Evolutionary conservation across 2,329 filamentous ascomycete genomes (phyloP).

Genomic region (Penicillium brasilianum): DNA sequence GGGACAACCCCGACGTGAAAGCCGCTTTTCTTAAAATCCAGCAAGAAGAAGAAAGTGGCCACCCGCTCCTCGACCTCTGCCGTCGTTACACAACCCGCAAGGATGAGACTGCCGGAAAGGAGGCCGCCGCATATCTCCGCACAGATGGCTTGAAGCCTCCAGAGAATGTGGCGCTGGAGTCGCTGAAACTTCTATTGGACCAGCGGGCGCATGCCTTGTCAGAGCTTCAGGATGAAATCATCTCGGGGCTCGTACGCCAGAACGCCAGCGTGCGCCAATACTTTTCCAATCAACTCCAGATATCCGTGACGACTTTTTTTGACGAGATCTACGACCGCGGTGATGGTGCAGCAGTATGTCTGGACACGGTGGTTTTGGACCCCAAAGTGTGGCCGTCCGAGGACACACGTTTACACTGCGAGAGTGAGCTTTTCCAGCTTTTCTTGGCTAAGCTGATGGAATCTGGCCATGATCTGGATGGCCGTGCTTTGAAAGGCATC

Average conservation of each 20-base stretch:
- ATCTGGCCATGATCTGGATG: slow-evolving; percentile 75
- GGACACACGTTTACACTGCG: slow-evolving; percentile 49
- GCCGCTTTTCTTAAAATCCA: slow-evolving; percentile 52
- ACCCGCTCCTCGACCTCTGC: slow-evolving; percentile 52
- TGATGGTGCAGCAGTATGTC: slow-evolving; percentile 52
- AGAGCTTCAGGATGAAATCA: slow-evolving; percentile 52
- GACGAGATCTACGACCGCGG: slow-evolving; percentile 56
- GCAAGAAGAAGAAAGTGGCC: slow-evolving; percentile 47
- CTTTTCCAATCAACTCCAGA: slow-evolving; percentile 50
- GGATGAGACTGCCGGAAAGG: slow-evolving; percentile 51
- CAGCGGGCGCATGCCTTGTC: slow-evolving; percentile 44
- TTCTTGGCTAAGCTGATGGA: slow-evolving; percentile 90
- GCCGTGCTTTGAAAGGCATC: slow-evolving; percentile 65
- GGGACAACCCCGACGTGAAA: slow-evolving; percentile 52
- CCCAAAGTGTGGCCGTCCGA: slow-evolving; percentile 53
- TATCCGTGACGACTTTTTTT: slow-evolving; percentile 54
- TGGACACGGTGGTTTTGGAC: slow-evolving; percentile 54
- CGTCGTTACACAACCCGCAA: slow-evolving; percentile 48
- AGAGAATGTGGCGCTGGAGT: slow-evolving; percentile 49
- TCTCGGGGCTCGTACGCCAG: slow-evolving; percentile 52
- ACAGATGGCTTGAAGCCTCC: slow-evolving; percentile 51
- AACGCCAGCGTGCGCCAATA: slow-evolving; percentile 49
- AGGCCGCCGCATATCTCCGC: slow-evolving; percentile 50
- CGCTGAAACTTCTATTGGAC: slow-evolving; percentile 49
- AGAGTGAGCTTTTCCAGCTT: slow-evolving; percentile 60